phyloP scores from a whole-genome alignment of 306 rosid species.

The Pyrus communis region DNA sequence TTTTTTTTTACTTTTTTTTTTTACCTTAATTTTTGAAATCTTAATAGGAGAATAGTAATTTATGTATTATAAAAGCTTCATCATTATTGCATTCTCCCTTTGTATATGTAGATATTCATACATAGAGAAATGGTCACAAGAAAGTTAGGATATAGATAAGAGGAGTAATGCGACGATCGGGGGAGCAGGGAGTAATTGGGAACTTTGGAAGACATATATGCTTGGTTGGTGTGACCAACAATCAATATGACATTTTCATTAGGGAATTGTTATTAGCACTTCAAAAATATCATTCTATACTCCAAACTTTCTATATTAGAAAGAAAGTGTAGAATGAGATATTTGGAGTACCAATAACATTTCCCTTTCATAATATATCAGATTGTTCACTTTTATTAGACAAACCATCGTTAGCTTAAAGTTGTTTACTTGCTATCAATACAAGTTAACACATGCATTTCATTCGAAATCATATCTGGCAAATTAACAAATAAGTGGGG shows the following conservation, averaged over 20 bases:
- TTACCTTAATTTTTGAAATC: too few relatives aligned
- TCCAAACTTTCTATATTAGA: too few relatives aligned
- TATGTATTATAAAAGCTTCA: too few relatives aligned
- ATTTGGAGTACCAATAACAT: too few relatives aligned
- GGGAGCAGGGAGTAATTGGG: constrained; percentile 1
- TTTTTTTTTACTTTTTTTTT: too few relatives aligned
- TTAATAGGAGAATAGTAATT: too few relatives aligned
- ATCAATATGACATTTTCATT: neutral
- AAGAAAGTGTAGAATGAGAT: too few relatives aligned
- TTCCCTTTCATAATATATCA: neutral
- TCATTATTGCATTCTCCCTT: too few relatives aligned
- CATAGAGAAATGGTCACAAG: neutral
- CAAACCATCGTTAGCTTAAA: neutral
- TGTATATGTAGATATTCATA: too few relatives aligned
- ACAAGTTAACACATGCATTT: neutral
- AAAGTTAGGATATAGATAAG: neutral
- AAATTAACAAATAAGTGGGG: neutral
- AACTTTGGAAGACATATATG: neutral
- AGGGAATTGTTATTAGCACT: too few relatives aligned
- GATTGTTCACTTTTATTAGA: neutral
- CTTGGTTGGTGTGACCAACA: constrained; percentile 18
- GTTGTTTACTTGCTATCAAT: neutral
- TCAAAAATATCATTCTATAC: too few relatives aligned
- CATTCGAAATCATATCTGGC: neutral
- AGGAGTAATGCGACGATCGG: neutral